Evolutionary conservation across 108 stramenopile species (phyloP).

Genomic region (Discostella stelligeroides): DNA sequence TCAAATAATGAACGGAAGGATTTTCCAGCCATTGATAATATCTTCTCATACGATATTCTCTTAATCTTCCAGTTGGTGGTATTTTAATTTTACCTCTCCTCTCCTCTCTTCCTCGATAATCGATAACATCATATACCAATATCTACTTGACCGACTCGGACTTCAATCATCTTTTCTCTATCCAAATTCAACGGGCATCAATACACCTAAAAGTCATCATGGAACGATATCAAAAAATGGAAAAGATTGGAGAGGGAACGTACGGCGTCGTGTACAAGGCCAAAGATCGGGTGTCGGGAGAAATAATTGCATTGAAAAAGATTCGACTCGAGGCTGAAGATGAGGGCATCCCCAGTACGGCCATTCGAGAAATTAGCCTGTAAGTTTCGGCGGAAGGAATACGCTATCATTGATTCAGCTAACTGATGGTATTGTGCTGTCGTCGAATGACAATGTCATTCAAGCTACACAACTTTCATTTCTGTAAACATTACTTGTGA

Average conservation of each 20-base stretch:
- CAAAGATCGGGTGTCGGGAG: slow-evolving; percentile 92
- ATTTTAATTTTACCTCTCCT: too few species aligned
- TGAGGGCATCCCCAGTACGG: slow-evolving; percentile 93
- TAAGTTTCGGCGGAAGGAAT: too few species aligned
- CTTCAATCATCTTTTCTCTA: neutral
- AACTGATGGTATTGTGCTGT: too few species aligned
- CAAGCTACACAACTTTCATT: too few species aligned
- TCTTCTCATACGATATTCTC: too few species aligned
- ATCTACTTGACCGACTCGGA: neutral
- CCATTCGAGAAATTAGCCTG: slow-evolving; percentile 92
- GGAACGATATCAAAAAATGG: slow-evolving; percentile 94
- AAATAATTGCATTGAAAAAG: slow-evolving; percentile 94
- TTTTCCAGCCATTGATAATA: too few species aligned
- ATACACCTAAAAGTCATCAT: slow-evolving; percentile 35
- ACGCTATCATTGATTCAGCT: neutral
- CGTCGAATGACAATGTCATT: too few species aligned
- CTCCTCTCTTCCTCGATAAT: too few species aligned
- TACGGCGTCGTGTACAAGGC: slow-evolving; percentile 99
- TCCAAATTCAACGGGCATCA: neutral
- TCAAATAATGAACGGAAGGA: too few species aligned
- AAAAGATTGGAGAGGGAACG: slow-evolving; percentile 94
- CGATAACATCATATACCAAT: too few species aligned
- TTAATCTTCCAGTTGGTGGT: too few species aligned
- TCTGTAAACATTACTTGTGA: too few species aligned
- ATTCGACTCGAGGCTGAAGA: slow-evolving; percentile 94